Base-by-base conservation (phyloP, 352 stramenopile genomes). In the Pythium rhizo-oryzae region DNA sequence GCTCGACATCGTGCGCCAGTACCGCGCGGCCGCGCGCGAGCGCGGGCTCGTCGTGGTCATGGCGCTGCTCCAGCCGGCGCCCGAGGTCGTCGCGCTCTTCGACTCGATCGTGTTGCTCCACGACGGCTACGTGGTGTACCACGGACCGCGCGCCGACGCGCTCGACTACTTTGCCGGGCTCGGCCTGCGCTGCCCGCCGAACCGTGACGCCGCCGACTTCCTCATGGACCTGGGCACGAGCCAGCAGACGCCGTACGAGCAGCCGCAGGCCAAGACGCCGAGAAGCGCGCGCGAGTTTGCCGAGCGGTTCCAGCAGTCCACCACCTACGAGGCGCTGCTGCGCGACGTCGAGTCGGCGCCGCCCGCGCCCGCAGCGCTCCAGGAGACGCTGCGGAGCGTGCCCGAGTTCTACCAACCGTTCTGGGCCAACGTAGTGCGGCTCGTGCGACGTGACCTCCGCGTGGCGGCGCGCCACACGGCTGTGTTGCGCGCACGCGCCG, bases 1-100 rank as follows among this genome's bases (percentile, higher is more conserved):
- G 82, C 35, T 83, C 62, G 92, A 98, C 66, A 98, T 98, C 68
- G 78, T 90, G n/a, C n/a, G n/a, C n/a, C n/a, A n/a, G n/a, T n/a
- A n/a, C n/a, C n/a, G n/a, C n/a, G n/a, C n/a, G n/a, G n/a, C n/a
- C n/a, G n/a, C n/a, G n/a, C n/a, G n/a, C n/a, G n/a, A n/a, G n/a
- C n/a, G n/a, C n/a, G n/a, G n/a, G n/a, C n/a, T n/a, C n/a, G 81
- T 73, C 12, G 24, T 65, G 12, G 72, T 87, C 6, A 65, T 95
- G 9, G 83, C 83, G 6, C 69, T 97, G 49, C 70, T 94, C 12
- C 71, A 97, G 71, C 91, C 92, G 39, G 75, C 91, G 19, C 92
- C 92, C 7, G 91, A 98, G 75, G 89, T 92, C 18, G 91, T 92
- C 37, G 77, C 79, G 23, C 71, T 97, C 21, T 97, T 98, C 73